Base-by-base conservation (phyloP, 2,329 filamentous ascomycete species). In the Fusarium redolens region DNA sequence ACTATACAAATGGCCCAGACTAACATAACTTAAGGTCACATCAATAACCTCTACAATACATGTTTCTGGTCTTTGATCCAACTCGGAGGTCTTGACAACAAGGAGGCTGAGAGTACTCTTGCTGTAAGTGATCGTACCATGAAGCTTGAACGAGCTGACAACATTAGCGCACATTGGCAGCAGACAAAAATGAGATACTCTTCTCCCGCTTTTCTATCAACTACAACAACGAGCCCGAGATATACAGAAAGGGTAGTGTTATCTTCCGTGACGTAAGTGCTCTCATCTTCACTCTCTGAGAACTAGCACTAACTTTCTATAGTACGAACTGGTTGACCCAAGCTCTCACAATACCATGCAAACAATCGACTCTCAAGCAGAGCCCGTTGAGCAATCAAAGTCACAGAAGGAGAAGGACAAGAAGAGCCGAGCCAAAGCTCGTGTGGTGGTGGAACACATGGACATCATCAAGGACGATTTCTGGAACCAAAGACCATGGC, bases 21-120 rank as follows among this genome's bases (percentile, higher is more conserved):
- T 78, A 68, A 80, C 40, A 6, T 15, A 13, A 17, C 18, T 1
- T 14, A 67, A 96, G 93, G 93, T 74, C 96, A 99, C 80, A 97
- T 99, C 77, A 99, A 99, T 82, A 99, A 99, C 78, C 88, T 99
- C 8, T 99, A 98, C 83, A 99, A 99, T 81, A 99, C 96, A 1
- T 94, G 94, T 0, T 98, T 98, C 81, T 99, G 96, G 96, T 87
- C 92, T 2, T 85, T 99, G 77, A 92, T 98, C 28, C 90, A 94
- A 72, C 85, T 90, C 52, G 95, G 93, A 4, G 93, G 92, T 0
- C 88, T 96, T 85, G 91, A 89, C 58, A 89, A 90, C 35, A 92
- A 91, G 56, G 92, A 94, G 65, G 96, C 96, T 0, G 96, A 98
- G 80, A 89, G 92, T 78, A 89, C 90, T 66, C 87, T 99, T 48